Evolutionary conservation across 164 flowering plant species (phyloP), one percentile per base, ranked within the genome.

Genomic region (Chimonanthus praecox): DNA sequence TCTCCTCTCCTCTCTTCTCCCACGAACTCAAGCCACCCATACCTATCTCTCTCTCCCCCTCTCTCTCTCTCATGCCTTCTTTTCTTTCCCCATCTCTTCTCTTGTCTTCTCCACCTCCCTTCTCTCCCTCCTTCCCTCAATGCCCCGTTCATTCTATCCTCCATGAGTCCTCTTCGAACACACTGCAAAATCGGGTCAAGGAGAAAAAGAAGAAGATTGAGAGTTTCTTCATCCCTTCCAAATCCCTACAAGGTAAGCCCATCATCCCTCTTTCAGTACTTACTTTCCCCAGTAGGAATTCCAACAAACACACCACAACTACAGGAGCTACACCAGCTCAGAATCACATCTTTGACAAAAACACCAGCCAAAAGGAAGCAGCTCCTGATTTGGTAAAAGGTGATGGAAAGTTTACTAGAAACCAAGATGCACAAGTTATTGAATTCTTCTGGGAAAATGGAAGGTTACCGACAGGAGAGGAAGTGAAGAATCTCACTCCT

Each of bases 221-320:
- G 47, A n/a, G 18, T 20, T 15, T 6, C 21, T n/a, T 65, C 69
- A 18, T 65, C 8, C 13, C 10, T 71, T 54, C 7, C 58, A 73
- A 50, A 49, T 43, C 60, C 60, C 75, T 68, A 18, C 72, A 68
- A 67, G 69, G 66, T 70, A 77, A 75, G 64, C 71, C 58, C 6
- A 58, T 77, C 68, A 11, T 20, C 51, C 68, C 77, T 33, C 61
- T 72, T 49, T 70, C 76, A 71, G 15, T 71, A 21, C 58, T 65
- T 5, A 61, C 78, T 49, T 72, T 45, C 70, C 71, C 80, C 45
- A 50, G 13, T 68, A 49, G 10, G 62, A 70, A 72, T 71, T 33
- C 33, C 1, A 33, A 33, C 33, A 33, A 33, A 33, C 60, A 64
- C 10, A 47, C 75, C 4, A 54, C 58, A 49, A 58, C 11, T 20